Percentiles rank a stretch among this genome's conserved stretches.
Conservation (phyloP, 148 eudicot species). For the Chenopodium berlandieri region DNA sequence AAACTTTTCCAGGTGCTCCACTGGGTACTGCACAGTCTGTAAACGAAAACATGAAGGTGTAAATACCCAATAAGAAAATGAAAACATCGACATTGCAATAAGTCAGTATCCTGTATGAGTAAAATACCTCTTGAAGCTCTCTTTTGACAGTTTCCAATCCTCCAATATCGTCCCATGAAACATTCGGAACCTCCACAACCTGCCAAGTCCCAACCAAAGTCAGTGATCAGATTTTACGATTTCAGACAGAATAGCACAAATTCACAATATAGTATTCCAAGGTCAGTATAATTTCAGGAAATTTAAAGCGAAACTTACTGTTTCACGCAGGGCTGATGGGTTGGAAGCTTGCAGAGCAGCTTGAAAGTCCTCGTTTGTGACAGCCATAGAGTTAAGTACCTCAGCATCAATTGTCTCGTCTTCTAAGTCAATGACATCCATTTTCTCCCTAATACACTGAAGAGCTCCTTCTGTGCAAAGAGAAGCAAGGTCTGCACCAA, state of each 20-base stretch:
- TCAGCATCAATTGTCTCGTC: slow-evolving; percentile 75
- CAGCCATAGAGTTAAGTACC: slow-evolving; percentile 73
- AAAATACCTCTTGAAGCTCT: slow-evolving; percentile 77
- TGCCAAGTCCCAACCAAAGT: neutral
- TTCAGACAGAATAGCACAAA: neutral
- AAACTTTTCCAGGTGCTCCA: slow-evolving; percentile 83
- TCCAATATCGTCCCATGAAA: slow-evolving; percentile 65
- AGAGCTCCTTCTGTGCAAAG: slow-evolving; percentile 77
- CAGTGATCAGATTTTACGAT: too few species aligned
- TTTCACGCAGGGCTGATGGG: slow-evolving; percentile 80
- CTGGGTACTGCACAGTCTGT: slow-evolving; percentile 82
- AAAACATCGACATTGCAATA: neutral
- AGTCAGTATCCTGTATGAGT: neutral
- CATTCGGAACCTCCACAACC: slow-evolving; percentile 75
- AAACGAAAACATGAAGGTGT: neutral
- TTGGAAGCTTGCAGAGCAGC: slow-evolving; percentile 70
- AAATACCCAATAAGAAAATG: neutral
- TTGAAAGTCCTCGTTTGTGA: slow-evolving; percentile 57
- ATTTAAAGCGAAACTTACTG: slow-evolving; percentile 36
- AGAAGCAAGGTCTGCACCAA: slow-evolving; percentile 78
- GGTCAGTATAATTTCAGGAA: neutral
- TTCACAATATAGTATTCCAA: too few species aligned
- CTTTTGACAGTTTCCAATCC: slow-evolving; percentile 75
- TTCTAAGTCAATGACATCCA: slow-evolving; percentile 78
- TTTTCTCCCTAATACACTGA: slow-evolving; percentile 83